Base-by-base conservation (phyloP, 2,329 filamentous ascomycete genomes). In the Apiospora arundinis region DNA sequence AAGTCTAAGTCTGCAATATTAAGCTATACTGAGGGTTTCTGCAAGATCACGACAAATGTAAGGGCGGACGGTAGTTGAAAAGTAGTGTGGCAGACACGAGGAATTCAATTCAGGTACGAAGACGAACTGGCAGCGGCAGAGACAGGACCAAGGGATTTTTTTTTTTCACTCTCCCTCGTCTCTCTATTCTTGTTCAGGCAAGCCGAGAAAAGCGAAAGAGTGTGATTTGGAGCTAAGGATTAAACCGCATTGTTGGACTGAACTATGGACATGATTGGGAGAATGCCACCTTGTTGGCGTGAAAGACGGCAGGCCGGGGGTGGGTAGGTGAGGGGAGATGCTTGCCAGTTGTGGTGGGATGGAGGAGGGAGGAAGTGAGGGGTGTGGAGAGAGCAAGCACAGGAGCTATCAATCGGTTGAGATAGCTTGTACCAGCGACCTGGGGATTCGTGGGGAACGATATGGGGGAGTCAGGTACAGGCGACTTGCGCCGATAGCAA, bases 191-290 rank as follows among this genome's bases (percentile, higher is more conserved):
- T 12, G 25, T 56, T 32, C 49, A 63, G 56, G 56, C 32, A 37
- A 63, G 56, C 56, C 56, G 56, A 63, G 32, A n/a, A 23, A 63
- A 63, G 56, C 18, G 56, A 63, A 11, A 21, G 56, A 37, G 32
- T 32, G 56, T 40, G 56, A 40, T 63, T 40, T 63, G 32, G 56
- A 63, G 56, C 56, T 63, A 63, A 63, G 56, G 56, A 63, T 40
- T 40, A 63, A 63, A 63, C 56, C 56, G 56, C 56, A 63, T 40
- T 63, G 56, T 23, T 63, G 56, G 56, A 63, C 52, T 37, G 52
- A 60, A 37, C 52, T 60, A 60, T 60, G 52, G 52, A 60, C 52
- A 60, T 60, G 52, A 60, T 60, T 63, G 56, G 56, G 56, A 63
- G 56, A 63, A 63, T 63, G 56, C 32, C 56, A 37, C 28, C 52